Percentiles rank a stretch among this genome's conserved stretches.
Evolutionary conservation across 2,329 filamentous ascomycete genomes (phyloP).

Genomic region (Amphichorda felina): DNA sequence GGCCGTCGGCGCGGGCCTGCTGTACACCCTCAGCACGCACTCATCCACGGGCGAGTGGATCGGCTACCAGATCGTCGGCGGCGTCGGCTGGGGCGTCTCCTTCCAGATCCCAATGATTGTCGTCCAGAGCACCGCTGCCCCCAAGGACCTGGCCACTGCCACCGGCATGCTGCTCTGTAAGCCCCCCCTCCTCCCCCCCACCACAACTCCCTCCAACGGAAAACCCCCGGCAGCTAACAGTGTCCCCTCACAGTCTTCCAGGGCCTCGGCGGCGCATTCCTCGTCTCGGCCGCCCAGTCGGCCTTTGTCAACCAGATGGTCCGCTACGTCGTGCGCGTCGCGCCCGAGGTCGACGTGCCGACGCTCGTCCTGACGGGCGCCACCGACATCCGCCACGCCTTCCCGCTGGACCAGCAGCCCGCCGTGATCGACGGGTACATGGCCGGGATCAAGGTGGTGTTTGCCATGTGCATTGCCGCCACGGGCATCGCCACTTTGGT

Average conservation of each 20-base stretch:
- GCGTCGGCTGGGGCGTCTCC: constrained; percentile 31
- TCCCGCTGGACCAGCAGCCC: constrained; percentile 27
- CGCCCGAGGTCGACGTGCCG: constrained; percentile 21
- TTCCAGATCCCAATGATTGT: constrained; percentile 40
- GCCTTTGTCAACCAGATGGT: constrained; percentile 34
- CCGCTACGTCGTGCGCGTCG: constrained; percentile 16
- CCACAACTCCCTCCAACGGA: no score
- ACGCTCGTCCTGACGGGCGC: constrained; percentile 30
- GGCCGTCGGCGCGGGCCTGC: constrained; percentile 27
- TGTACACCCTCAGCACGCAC: constrained; percentile 26
- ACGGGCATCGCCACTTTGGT: constrained; percentile 25
- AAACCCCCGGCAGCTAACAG: constrained; percentile 9
- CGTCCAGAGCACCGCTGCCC: constrained; percentile 26
- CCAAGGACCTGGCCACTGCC: constrained; percentile 30
- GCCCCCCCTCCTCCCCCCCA: constrained; percentile 5
- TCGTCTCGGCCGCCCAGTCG: constrained; percentile 34
- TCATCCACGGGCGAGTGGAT: constrained; percentile 33
- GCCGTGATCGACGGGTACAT: constrained; percentile 51
- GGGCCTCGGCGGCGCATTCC: constrained; percentile 36
- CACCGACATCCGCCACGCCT: constrained; percentile 38
- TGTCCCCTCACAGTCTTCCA: constrained; percentile 24
- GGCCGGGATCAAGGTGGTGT: constrained; percentile 48
- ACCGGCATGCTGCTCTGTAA: constrained; percentile 34
- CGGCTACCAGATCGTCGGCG: constrained; percentile 38
- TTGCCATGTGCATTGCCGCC: constrained; percentile 43